These are phyloP conservation scores for Cystobasidium ongulense DNA, from an alignment of 768 basidiomycete genomes.

Conservation along the genomic window DNA sequence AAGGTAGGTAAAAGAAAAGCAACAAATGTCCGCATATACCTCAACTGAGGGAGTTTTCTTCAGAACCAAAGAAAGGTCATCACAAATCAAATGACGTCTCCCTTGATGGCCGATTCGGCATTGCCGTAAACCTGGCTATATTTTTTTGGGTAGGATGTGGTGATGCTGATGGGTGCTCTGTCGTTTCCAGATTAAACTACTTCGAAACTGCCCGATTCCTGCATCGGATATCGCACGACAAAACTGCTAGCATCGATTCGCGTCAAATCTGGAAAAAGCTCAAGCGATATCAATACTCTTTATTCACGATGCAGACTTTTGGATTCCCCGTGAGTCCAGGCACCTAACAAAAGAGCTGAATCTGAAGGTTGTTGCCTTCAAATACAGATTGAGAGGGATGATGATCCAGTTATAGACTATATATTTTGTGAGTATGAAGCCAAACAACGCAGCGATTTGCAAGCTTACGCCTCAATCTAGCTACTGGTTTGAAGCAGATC, in stretches of 20 bases:
- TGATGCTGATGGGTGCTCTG: not conserved
- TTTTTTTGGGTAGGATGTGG: not conserved
- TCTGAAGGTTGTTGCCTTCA: not conserved
- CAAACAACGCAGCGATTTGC: not conserved
- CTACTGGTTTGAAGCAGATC: not conserved
- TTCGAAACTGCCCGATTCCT: conserved; percentile 1
- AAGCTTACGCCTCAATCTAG: not conserved
- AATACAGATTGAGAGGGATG: not conserved
- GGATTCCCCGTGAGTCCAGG: conserved; percentile 1
- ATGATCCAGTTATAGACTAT: conserved; percentile 3
- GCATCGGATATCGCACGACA: not conserved
- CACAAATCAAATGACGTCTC: not conserved
- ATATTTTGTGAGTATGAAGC: not conserved
- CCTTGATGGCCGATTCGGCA: not conserved
- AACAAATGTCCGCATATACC: not conserved
- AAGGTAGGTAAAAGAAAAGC: not conserved
- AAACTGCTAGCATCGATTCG: not conserved
- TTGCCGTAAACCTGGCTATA: not conserved
- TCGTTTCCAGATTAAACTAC: not conserved
- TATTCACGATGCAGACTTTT: not conserved
- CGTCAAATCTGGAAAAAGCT: not conserved
- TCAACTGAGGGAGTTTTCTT: not conserved
- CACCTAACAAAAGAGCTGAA: too few species aligned
- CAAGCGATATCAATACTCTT: not conserved
- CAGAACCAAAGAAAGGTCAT: conserved; percentile 1